Evolutionary conservation across 2,329 filamentous ascomycete genomes (phyloP).

Genomic region (Sclerotinia spermophila): DNA sequence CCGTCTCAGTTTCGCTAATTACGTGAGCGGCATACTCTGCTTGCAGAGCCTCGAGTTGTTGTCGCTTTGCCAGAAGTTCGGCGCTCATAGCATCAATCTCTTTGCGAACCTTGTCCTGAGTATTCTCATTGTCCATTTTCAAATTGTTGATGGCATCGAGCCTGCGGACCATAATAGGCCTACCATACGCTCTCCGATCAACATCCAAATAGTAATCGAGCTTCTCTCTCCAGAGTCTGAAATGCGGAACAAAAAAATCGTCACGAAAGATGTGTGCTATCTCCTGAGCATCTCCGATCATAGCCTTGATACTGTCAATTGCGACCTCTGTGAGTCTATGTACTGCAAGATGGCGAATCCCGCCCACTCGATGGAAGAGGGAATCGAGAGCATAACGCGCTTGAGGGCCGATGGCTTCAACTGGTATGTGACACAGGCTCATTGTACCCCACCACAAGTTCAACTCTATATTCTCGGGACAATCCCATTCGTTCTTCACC

Average conservation of each 20-base stretch:
- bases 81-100: neutral
- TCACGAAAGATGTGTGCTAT: constrained; percentile 17
- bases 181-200: neutral
- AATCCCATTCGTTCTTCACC: constrained; percentile 19
- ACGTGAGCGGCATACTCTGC: neutral
- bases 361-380: constrained; percentile 16
- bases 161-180: neutral
- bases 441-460: constrained; percentile 22
- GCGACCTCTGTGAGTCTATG: constrained; percentile 20
- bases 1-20: neutral
- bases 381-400: neutral
- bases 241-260: neutral
- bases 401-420: constrained; percentile 17
- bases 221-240: constrained; percentile 1
- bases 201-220: neutral
- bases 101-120: neutral
- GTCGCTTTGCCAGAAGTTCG: neutral
- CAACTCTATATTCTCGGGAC: constrained; percentile 23
- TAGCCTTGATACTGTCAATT: constrained; percentile 14
- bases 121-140: neutral
- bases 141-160: neutral
- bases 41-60: neutral
- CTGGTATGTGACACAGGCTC: constrained; percentile 18
- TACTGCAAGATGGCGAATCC: constrained; percentile 23
- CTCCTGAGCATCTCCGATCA: constrained; percentile 18